phyloP scores from a whole-genome alignment of 2,329 filamentous ascomycete species.

The Ceratocystis ficicola region DNA sequence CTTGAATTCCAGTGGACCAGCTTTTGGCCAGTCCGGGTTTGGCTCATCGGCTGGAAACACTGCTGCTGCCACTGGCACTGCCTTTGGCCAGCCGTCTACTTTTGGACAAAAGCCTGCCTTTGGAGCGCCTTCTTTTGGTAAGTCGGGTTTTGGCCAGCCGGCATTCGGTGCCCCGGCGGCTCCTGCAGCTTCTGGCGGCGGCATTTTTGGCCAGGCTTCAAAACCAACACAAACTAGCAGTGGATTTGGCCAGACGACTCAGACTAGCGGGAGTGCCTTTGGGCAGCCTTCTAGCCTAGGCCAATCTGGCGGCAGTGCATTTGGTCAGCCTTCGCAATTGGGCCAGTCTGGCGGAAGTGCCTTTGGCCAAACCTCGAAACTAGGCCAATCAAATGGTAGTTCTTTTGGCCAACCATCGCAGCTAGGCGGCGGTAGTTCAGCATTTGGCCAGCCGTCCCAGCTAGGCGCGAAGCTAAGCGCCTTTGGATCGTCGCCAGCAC shows the following conservation, averaged over 20 bases:
- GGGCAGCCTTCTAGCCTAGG: conserved; percentile 30
- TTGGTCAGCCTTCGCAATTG: conserved; percentile 29
- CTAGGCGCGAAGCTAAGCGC: conserved; percentile 17
- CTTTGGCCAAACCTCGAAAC: conserved; percentile 31
- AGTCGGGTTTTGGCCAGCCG: conserved; percentile 19
- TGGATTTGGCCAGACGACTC: conserved; percentile 32
- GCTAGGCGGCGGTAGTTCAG: conserved; percentile 25
- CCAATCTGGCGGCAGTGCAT: conserved; percentile 27
- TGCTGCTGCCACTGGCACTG: conserved; percentile 12
- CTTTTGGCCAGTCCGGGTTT: conserved; percentile 15
- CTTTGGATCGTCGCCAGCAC: conserved; percentile 23
- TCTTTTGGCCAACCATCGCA: conserved; percentile 32
- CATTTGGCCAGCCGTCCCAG: conserved; percentile 27
- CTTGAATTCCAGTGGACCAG: not conserved
- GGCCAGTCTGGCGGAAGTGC: conserved; percentile 27
- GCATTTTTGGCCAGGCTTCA: conserved; percentile 31
- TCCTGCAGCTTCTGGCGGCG: conserved; percentile 11
- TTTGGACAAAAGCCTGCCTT: conserved; percentile 33
- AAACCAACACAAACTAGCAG: conserved; percentile 29
- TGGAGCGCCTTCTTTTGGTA: conserved; percentile 23
- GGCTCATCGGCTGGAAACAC: conserved; percentile 9
- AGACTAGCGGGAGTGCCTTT: conserved; percentile 28
- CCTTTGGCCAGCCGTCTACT: conserved; percentile 24
- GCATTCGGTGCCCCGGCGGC: conserved; percentile 15
- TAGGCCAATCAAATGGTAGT: conserved; percentile 23